Base-by-base conservation (phyloP, 2,329 filamentous ascomycete genomes). In the Microsporum audouinii region DNA sequence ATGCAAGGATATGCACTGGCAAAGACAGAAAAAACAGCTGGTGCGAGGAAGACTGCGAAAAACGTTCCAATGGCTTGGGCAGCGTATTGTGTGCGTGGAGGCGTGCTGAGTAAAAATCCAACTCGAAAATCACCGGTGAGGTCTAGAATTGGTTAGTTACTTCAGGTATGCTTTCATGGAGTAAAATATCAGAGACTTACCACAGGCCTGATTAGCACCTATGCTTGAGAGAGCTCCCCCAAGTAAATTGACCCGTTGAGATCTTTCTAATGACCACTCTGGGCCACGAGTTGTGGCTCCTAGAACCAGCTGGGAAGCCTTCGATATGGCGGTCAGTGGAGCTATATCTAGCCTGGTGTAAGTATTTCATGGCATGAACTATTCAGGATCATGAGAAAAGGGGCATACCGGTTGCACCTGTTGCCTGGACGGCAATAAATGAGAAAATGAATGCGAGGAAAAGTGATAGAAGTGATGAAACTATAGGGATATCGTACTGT, bases 1-100 rank as follows among this genome's bases (percentile, higher is more conserved):
- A 88, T 85, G 69, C 86, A 88, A 0, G 85, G 85, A 70, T 88
- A 88, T 0, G 86, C 86, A 3, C 80, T 79, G 64, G 83, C 80
- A 75, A 88, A 88, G 51, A 88, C 80, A 38, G 87, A 80, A 68
- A 87, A 88, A 66, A 88, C 79, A 7, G 82, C 84, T 0, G 84
- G 84, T 0, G 85, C 83, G 10, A 88, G 73, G 74, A 86, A 87
- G 65, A 87, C 78, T n/a, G 84, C 80, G 56, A 87, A 79, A 36
- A 86, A 70, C 6, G 82, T 82, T 33, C 85, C 85, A 12, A 86
- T 72, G 47, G 78, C 79, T 71, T 88, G 86, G 0, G 84, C 85
- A 65, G 84, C 77, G 78, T 84, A 88, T 71, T 88, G 85, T 69
- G 84, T 79, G 63, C 81, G 78, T 0, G 85, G 85, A 0, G 85